Conservation (phyloP, 495 filamentous ascomycete species). For the Neurospora sp. region DNA sequence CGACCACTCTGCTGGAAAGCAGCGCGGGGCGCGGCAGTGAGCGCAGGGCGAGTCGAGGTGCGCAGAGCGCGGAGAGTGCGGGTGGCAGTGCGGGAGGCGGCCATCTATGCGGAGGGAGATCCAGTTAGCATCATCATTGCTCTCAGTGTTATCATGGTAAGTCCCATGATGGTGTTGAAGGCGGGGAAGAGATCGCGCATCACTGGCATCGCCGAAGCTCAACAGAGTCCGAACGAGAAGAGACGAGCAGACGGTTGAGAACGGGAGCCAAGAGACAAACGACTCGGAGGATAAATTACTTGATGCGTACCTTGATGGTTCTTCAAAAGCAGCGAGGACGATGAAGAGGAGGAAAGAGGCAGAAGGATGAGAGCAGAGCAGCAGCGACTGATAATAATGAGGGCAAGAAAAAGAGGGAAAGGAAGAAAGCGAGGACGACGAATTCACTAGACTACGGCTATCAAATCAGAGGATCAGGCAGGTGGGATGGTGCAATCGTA, state of each 20-base stretch:
- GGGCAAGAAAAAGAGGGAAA: neutral
- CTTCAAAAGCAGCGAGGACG: constrained; percentile 4
- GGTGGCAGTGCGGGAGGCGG: constrained; percentile 22
- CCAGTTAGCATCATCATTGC: neutral
- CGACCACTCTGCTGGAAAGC: constrained; percentile 55
- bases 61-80: constrained; percentile 50
- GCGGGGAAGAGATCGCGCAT: constrained; percentile 19
- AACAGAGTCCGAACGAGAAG: neutral
- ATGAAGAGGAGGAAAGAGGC: constrained; percentile 10
- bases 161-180: constrained; percentile 11
- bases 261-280: constrained; percentile 12
- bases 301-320: constrained; percentile 1
- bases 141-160: neutral
- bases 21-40: constrained; percentile 42
- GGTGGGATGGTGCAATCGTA: neutral
- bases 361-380: constrained; percentile 8
- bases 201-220: neutral
- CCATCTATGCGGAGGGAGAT: constrained; percentile 27
- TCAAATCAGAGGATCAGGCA: neutral
- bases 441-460: neutral
- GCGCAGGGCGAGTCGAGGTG: constrained; percentile 38
- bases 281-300: constrained; percentile 1
- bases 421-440: constrained; percentile 2
- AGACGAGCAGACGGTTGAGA: neutral
- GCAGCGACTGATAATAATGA: neutral